Conservation (phyloP, 2,329 filamentous ascomycete genomes). For the Sporothrix mexicana region DNA sequence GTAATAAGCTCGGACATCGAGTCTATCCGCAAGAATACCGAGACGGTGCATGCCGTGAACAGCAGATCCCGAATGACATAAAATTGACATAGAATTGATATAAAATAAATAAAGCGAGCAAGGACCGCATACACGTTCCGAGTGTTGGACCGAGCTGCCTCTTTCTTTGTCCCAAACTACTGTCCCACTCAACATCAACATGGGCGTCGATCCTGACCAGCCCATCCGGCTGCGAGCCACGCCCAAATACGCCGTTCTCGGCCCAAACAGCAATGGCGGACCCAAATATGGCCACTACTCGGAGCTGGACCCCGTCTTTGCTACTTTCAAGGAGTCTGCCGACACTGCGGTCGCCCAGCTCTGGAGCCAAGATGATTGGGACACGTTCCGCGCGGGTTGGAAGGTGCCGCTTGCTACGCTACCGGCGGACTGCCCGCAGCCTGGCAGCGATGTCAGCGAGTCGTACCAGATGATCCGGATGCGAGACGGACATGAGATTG, state of each 20-base stretch:
- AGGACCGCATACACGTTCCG: background rate
- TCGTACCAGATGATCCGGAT: conserved; percentile 42
- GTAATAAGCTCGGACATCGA: conserved; percentile 4
- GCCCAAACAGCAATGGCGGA: conserved; percentile 45
- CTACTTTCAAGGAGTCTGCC: conserved; percentile 41
- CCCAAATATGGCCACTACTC: conserved; percentile 47
- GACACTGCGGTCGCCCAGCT: conserved; percentile 41
- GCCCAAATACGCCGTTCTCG: conserved; percentile 42
- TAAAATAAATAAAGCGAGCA: background rate
- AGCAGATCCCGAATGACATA: background rate
- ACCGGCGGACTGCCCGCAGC: conserved; percentile 43
- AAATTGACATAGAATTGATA: background rate
- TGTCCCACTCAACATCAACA: no score
- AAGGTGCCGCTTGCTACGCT: conserved; percentile 38
- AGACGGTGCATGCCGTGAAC: background rate
- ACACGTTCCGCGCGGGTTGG: conserved; percentile 42
- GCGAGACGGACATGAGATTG: conserved; percentile 46
- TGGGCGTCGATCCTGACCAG: conserved; percentile 12
- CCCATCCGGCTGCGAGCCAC: conserved; percentile 39
- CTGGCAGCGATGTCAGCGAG: conserved; percentile 45
- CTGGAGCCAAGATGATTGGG: conserved; percentile 42
- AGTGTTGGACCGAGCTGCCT: background rate
- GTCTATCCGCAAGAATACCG: background rate
- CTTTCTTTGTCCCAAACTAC: background rate
- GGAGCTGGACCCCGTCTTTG: conserved; percentile 44